Conservation (phyloP, 2,329 filamentous ascomycete genomes). For the Stemphylium lycopersici region DNA sequence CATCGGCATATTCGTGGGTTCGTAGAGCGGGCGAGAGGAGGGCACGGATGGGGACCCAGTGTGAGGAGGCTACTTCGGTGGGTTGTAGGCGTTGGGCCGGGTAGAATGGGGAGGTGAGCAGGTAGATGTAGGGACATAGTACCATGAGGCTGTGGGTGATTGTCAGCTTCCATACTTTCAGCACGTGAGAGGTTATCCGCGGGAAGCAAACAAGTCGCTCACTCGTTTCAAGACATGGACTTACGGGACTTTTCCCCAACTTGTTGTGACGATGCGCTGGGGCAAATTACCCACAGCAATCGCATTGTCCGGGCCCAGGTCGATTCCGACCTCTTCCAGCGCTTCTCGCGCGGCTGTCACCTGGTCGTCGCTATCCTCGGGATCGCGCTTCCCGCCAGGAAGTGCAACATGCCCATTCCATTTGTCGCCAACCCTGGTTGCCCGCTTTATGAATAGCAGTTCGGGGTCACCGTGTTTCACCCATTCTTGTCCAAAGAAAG, state of each 20-base stretch:
- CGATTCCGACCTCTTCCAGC: slow-evolving; percentile 69
- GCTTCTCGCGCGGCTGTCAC: slow-evolving; percentile 69
- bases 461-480: slow-evolving; percentile 70
- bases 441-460: slow-evolving; percentile 73
- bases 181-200: too few species aligned
- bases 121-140: slow-evolving; percentile 71
- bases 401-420: slow-evolving; percentile 74
- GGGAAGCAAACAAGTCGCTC: too few species aligned
- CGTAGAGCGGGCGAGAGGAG: slow-evolving; percentile 66
- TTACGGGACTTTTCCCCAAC: slow-evolving; percentile 69
- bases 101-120: slow-evolving; percentile 62
- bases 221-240: slow-evolving; percentile 34
- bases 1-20: slow-evolving; percentile 68
- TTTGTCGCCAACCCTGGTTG: slow-evolving; percentile 67
- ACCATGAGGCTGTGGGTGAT: slow-evolving; percentile 65
- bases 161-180: background rate
- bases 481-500: slow-evolving; percentile 70
- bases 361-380: slow-evolving; percentile 66
- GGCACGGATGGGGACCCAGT: slow-evolving; percentile 70
- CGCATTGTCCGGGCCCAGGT: slow-evolving; percentile 58
- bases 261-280: slow-evolving; percentile 69
- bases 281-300: slow-evolving; percentile 66
- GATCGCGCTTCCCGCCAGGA: slow-evolving; percentile 70
- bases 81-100: slow-evolving; percentile 68
- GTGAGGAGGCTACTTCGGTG: slow-evolving; percentile 69